These are phyloP conservation scores for Diplodia corticola DNA, from an alignment of 2,329 filamentous ascomycete genomes.

Conservation along the genomic window DNA sequence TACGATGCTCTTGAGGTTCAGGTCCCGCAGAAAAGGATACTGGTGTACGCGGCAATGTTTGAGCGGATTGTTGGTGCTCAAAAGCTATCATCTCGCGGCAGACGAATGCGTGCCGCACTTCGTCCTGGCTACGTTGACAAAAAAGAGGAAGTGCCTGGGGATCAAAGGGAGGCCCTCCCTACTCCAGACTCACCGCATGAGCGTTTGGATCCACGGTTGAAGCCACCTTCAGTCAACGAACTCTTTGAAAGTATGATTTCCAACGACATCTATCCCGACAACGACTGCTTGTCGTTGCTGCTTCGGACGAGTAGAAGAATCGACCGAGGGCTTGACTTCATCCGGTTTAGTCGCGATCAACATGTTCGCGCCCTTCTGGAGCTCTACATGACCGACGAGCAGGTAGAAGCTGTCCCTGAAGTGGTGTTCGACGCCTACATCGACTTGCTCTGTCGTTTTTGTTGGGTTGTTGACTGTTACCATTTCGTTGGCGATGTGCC, in stretches of 20 bases:
- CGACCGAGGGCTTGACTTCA: background rate
- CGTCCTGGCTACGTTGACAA: background rate
- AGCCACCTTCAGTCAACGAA: constrained; percentile 59
- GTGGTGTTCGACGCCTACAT: constrained; percentile 55
- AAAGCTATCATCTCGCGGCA: background rate
- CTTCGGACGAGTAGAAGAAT: constrained; percentile 44
- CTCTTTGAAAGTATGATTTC: constrained; percentile 62
- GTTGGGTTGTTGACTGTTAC: constrained; percentile 30
- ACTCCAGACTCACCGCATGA: constrained; percentile 61
- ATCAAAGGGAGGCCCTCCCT: constrained; percentile 56
- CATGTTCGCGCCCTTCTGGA: background rate
- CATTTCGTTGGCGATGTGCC: background rate
- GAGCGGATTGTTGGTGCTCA: constrained; percentile 47
- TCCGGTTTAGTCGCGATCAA: background rate
- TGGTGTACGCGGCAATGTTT: constrained; percentile 58
- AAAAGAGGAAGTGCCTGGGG: constrained; percentile 55
- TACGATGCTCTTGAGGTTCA: constrained; percentile 49
- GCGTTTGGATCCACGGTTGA: constrained; percentile 64
- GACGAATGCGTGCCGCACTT: background rate
- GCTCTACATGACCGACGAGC: constrained; percentile 17
- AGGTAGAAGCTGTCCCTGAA: constrained; percentile 36
- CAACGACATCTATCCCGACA: constrained; percentile 51
- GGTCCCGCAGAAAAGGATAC: constrained; percentile 31
- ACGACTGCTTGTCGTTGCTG: constrained; percentile 57
- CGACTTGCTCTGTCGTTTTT: constrained; percentile 48